Evolutionary conservation across 108 stramenopile species (phyloP), one percentile per base, ranked within the genome.

Genomic region (Nitzschia sp.): DNA sequence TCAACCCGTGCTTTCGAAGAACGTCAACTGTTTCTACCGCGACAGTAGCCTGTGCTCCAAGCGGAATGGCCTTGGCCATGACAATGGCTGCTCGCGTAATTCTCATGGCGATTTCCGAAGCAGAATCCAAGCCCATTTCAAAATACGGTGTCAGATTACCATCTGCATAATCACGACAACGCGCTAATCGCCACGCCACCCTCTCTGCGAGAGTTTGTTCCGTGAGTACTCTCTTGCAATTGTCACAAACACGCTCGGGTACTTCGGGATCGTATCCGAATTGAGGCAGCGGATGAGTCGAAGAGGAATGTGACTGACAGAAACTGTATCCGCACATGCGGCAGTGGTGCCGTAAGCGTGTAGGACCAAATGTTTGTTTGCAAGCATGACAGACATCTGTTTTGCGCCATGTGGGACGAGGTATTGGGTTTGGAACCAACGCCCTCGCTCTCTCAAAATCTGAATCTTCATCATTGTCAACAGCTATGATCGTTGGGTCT

Each of bases 11-110:
- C 57, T 90, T 89, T 51, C 92, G 69, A 19, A 97, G 72, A 15
- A 97, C 84, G 55, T 97, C 94, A n/a, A 93, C 80, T 17, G 92
- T 93, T 79, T 97, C 97, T 7, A 94, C 89, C 0, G 95, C 90
- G 21, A 97, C 80, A 20, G 86, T 79, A 6, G 91, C 93, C 74
- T 92, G 86, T 7, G 93, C 91, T 19, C 90, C 90, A n/a, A 94
- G 69, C 15, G 93, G 93, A 46, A 94, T 87, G 10, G 80, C 78
- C 53, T 80, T 84, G 3, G 87, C 86, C 64, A 92, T 83, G 48
- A 76, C 50, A 34, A 94, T 81, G 9, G 93, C 87, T 14, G 85
- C 84, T 20, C 80, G 54, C 0, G 90, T 83, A 2, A 92, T 51
- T n/a, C 93, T 79, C 12, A 81, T 50, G 2, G 88, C 89, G 9